phyloP scores from a whole-genome alignment of 495 filamentous ascomycete genomes.

The Staphylotrichum longicolle region DNA sequence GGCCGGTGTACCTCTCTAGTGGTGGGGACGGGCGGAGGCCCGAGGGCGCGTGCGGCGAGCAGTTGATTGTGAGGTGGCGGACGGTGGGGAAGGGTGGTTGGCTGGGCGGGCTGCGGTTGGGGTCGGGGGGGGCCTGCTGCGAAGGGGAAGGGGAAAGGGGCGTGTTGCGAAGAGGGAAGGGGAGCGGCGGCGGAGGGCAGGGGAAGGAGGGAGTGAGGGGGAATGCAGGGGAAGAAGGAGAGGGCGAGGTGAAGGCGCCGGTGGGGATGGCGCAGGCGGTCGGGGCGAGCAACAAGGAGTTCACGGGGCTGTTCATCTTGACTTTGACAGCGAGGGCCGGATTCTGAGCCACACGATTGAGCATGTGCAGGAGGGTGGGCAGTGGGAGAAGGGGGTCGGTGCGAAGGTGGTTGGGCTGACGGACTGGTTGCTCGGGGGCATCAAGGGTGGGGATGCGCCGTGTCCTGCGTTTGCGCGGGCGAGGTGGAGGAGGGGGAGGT shows the following conservation, averaged over 20 bases:
- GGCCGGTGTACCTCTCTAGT: constrained; percentile 38
- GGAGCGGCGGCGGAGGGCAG: not conserved
- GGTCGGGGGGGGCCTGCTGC: not conserved
- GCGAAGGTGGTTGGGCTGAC: constrained; percentile 79
- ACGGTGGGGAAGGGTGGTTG: constrained; percentile 34
- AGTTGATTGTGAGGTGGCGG: constrained; percentile 84
- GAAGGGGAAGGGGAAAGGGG: not conserved
- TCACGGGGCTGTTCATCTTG: constrained; percentile 84
- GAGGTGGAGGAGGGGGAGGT: constrained; percentile 20
- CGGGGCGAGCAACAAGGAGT: constrained; percentile 47
- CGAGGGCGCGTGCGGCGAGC: constrained; percentile 46
- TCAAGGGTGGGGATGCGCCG: constrained; percentile 41
- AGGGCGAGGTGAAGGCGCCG: constrained; percentile 26
- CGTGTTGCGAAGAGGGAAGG: not conserved
- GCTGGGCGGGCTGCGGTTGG: not conserved
- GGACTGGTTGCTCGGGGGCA: constrained; percentile 78
- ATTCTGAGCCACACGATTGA: constrained; percentile 89
- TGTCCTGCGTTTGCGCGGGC: constrained; percentile 35
- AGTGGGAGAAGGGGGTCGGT: constrained; percentile 58
- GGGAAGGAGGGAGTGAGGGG: constrained; percentile 16
- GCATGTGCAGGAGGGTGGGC: constrained; percentile 75
- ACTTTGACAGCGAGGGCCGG: constrained; percentile 87
- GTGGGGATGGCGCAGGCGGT: constrained; percentile 27
- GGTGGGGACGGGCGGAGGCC: not conserved
- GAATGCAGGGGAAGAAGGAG: no score